These are phyloP conservation scores for Sclerotinia sclerotiorum DNA, from an alignment of 2,329 filamentous ascomycete genomes.

Conservation along the genomic window DNA sequence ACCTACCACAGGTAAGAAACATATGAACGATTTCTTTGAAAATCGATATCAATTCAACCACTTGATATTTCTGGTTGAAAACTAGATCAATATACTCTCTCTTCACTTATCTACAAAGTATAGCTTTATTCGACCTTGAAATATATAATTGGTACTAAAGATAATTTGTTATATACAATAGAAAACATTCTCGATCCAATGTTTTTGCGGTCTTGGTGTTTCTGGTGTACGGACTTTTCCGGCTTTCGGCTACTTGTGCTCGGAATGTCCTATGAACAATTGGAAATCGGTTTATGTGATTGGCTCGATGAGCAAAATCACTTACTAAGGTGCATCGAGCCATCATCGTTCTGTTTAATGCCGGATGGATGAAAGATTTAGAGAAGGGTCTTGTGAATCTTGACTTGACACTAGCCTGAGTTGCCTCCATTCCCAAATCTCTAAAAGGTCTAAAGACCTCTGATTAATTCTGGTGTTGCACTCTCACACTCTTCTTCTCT, in stretches of 20 bases:
- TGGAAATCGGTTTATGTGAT: constrained; percentile 17
- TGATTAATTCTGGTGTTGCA: constrained; percentile 15
- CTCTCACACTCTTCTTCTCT: constrained; percentile 27
- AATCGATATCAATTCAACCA: background rate
- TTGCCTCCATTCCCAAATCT: constrained; percentile 18
- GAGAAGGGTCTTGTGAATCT: constrained; percentile 1
- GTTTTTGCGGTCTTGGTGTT: background rate
- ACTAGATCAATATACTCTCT: rapidly evolving
- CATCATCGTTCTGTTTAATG: constrained; percentile 21
- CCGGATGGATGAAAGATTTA: constrained; percentile 11
- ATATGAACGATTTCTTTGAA: background rate
- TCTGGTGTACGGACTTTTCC: background rate
- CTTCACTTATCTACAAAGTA: no score
- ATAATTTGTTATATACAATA: background rate
- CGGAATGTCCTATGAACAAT: background rate
- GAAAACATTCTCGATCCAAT: background rate
- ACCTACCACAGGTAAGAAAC: background rate
- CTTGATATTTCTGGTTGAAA: background rate
- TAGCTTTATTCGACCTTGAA: background rate
- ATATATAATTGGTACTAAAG: no score
- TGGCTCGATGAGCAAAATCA: background rate
- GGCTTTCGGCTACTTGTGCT: background rate
- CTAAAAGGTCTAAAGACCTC: constrained; percentile 1
- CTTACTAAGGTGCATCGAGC: constrained; percentile 14
- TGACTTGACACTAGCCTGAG: constrained; percentile 11